These are phyloP conservation scores for Metrosideros polymorpha DNA, from an alignment of 441 rosid genomes.

Conservation along the genomic window DNA sequence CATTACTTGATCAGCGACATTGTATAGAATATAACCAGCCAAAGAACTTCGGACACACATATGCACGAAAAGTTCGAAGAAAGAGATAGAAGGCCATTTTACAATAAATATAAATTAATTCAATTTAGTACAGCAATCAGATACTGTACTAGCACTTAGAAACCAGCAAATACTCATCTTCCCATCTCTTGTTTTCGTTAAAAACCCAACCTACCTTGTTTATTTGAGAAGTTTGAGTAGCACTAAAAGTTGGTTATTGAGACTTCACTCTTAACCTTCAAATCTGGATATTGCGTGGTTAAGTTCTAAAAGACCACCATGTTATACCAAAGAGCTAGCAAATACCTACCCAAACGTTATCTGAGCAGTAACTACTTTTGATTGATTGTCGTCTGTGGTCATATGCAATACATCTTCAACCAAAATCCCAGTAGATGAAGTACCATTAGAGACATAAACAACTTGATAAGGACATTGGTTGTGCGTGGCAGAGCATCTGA, in stretches of 20 bases:
- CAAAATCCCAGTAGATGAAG: neutral
- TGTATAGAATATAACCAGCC: neutral
- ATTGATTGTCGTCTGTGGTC: neutral
- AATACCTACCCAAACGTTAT: slow-evolving; percentile 1
- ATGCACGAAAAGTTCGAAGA: neutral
- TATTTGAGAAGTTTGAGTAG: neutral
- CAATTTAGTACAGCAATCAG: neutral
- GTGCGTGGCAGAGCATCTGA: neutral
- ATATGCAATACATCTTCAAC: neutral
- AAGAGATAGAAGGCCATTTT: neutral
- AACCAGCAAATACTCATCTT: neutral
- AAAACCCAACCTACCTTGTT: neutral
- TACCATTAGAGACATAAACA: neutral
- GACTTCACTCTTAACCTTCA: neutral
- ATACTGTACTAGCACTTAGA: neutral
- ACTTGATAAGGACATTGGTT: neutral
- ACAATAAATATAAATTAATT: neutral
- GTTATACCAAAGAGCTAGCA: neutral
- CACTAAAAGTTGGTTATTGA: neutral
- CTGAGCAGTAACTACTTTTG: neutral
- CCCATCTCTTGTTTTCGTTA: neutral
- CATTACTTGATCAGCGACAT: neutral
- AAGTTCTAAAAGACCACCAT: neutral
- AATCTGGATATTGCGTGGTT: neutral
- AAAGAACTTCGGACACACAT: neutral